Evolutionary conservation across 108 stramenopile species (phyloP).

Genomic region (Pseudonitzschia pungens): DNA sequence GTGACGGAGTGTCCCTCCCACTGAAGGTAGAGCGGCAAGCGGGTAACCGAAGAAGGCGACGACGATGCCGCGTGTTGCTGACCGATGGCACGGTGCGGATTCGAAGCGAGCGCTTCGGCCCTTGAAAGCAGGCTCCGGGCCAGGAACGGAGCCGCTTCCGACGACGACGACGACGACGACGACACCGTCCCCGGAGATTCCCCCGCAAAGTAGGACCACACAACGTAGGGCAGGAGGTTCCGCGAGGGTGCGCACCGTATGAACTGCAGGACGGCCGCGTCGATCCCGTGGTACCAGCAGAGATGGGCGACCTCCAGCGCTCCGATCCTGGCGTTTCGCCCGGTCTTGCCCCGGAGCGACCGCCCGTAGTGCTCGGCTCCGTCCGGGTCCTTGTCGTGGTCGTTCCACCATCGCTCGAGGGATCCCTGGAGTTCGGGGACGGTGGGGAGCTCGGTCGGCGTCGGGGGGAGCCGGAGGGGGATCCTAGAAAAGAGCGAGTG

Average conservation of each 20-base stretch:
- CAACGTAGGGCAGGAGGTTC: conserved; percentile 44
- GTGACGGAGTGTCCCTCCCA: conserved; percentile 89
- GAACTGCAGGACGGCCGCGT: conserved; percentile 79
- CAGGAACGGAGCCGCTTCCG: neutral
- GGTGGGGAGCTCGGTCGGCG: conserved; percentile 38
- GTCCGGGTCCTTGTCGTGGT: conserved; percentile 56
- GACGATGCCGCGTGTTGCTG: neutral
- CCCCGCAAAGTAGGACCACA: conserved; percentile 41
- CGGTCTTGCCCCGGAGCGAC: conserved; percentile 44
- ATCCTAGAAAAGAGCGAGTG: conserved; percentile 29
- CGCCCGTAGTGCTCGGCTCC: conserved; percentile 65
- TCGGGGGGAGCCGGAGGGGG: conserved; percentile 3
- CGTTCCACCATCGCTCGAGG: conserved; percentile 65
- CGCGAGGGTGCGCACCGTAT: conserved; percentile 54
- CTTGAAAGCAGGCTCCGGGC: neutral
- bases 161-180: neutral
- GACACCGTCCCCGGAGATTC: neutral
- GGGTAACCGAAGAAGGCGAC: neutral
- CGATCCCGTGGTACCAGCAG: conserved; percentile 58
- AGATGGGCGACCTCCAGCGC: conserved; percentile 75
- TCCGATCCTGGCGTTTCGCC: conserved; percentile 50
- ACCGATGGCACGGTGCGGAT: no score
- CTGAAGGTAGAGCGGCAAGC: conserved; percentile 70
- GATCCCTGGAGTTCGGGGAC: conserved; percentile 50
- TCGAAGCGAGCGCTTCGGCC: neutral